Evolutionary conservation across 2,329 filamentous ascomycete genomes (phyloP), one percentile per base, ranked within the genome.

Genomic region (Dryadomyces quercivorus): DNA sequence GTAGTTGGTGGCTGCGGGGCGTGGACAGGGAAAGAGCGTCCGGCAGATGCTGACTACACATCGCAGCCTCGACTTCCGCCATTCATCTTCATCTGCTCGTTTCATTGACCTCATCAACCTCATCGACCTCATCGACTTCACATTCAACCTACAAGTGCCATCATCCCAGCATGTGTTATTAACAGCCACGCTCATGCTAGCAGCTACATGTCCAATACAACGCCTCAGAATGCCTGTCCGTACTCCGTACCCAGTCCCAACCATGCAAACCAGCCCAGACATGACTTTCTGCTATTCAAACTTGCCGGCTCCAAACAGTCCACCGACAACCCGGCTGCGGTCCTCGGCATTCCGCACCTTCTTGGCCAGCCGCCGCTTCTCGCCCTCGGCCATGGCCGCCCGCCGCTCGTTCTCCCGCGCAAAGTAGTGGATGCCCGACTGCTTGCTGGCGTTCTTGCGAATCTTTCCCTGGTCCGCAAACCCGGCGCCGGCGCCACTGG

Each of bases 381-480:
- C 80, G 50, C 67, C 75, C 67, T 83, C 77, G 36, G 75, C 71
- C 51, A 83, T 63, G 57, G 72, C 73, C 15, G 77, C 77, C 51
- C 72, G 69, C 53, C 77, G 70, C 65, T 83, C 81, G 52, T 69
- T 80, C 66, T 82, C 79, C 31, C 80, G 69, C 9, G 78, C 78
- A 59, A 84, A 80, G 57, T 75, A 80, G 62, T 79, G 77, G 56
- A 85, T 70, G 20, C 81, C 81, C 31, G 78, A 82, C 61, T 72
- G 72, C 71, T 80, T 82, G 54, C 77, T 74, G 2, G 78, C 80
- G 9, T 71, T 78, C 68, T 79, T 82, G 65, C 78, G 81, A 55
- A 61, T 59, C 56, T 58, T 58, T 56, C 51, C 56, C n/a, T 55
- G 40, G 44, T 47, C 70, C 20, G 68, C 67, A 51, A 61, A 63